Percentiles rank a stretch among this genome's conserved stretches.
Evolutionary conservation across 106 monocot species (phyloP).

Genomic region (Apostasia ramifera): DNA sequence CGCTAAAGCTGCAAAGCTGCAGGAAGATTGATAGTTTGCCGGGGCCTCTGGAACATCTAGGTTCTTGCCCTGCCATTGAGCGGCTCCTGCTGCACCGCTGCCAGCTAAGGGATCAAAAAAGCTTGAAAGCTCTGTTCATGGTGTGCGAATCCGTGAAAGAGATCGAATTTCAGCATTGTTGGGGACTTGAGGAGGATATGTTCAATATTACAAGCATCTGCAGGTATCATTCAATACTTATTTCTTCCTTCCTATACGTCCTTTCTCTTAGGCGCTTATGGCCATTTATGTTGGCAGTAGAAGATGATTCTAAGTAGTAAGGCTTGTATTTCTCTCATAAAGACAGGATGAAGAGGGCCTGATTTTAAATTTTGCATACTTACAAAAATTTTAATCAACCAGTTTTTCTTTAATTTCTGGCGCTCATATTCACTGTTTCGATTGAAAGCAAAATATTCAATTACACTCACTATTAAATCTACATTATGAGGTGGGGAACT

Average conservation of each 20-base stretch:
- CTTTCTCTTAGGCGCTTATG: too few species aligned
- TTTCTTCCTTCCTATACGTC: not conserved
- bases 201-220: conserved; percentile 45
- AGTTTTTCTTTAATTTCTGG: too few species aligned
- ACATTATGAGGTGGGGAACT: too few species aligned
- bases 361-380: too few species aligned
- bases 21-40: conserved; percentile 62
- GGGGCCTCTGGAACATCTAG: conserved; percentile 64
- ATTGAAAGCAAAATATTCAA: too few species aligned
- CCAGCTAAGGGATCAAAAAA: conserved; percentile 71
- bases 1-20: conserved; percentile 56
- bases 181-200: conserved; percentile 85
- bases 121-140: conserved; percentile 56
- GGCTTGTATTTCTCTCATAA: too few species aligned
- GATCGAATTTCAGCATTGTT: conserved; percentile 74
- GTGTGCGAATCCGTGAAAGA: conserved; percentile 74
- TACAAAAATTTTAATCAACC: too few species aligned
- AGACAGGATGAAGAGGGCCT: too few species aligned
- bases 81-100: conserved; percentile 74
- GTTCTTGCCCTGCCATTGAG: conserved; percentile 74
- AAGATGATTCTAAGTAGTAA: too few species aligned
- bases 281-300: too few species aligned
- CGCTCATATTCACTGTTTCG: too few species aligned
- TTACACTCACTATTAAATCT: too few species aligned
- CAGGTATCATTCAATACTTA: conserved; percentile 40